Base-by-base conservation (phyloP, 208 protist species). In the Crithidia brevicula region DNA sequence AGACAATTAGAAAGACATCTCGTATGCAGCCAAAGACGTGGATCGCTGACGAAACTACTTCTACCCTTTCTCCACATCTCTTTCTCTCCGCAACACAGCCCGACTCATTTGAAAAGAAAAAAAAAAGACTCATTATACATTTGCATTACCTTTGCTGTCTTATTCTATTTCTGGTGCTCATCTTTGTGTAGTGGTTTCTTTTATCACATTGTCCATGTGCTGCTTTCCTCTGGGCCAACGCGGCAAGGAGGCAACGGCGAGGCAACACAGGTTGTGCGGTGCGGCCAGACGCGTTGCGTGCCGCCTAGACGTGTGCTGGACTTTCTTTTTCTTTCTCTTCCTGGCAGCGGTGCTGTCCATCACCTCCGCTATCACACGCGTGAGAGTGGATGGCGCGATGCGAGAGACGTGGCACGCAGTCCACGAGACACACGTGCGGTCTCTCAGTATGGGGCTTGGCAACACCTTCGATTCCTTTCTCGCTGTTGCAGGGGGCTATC, bases 271-370 rank as follows among this genome's bases (percentile, higher is more conserved):
- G 18, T n/a, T 23, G 22, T 1, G 46, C 30, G 13, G 13, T 23
- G 9, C 59, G 28, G 45, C 45, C n/a, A n/a, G 53, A 30, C 7
- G 50, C 62, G 27, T 72, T 20, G 16, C 64, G n/a, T 63, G n/a
- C 33, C 66, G 66, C 27, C 15, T 72, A 20, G 66, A 72, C 25
- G 40, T 72, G 3, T 54, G 43, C 56, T 57, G 40, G 45, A 25
- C 56, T 4, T 49, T 46, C 13, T 22, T 62, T n/a, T 62, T 50
- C 46, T 61, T 61, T 28, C 16, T 38, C n/a, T 40, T 70, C 22
- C 50, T 61, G 10, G 22, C 20, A 18, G 20, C 16, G 20, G 56
- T 72, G 2, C 25, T 22, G 1, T 5, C 33, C 16, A 58, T 18
- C 33, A 57, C 20, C 1, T 3, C 43, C 10, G 1, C 30, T 34